phyloP scores from a whole-genome alignment of 345 rosid species.

The Dimocarpus longan region DNA sequence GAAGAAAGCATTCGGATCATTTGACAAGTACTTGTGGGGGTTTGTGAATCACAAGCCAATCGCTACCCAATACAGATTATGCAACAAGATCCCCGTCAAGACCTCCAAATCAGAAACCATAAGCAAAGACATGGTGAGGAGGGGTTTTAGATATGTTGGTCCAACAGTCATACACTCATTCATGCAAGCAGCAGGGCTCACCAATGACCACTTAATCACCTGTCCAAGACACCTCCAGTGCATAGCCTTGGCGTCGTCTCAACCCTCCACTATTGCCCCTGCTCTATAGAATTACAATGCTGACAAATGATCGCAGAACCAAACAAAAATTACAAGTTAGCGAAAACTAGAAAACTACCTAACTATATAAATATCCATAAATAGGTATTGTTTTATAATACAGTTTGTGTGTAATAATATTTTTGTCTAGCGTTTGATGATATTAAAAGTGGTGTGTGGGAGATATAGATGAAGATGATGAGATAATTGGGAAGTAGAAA shows the following conservation, averaged over 20 bases:
- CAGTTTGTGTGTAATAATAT: neutral
- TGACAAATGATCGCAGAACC: neutral
- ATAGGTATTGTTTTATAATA: no score
- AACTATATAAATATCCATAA: neutral
- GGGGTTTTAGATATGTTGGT: conserved; percentile 66
- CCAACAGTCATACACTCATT: conserved; percentile 65
- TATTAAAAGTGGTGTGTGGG: neutral
- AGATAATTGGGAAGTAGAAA: neutral
- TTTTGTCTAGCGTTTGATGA: neutral
- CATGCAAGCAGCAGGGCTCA: conserved; percentile 73
- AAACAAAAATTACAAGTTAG: neutral
- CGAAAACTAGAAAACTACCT: neutral
- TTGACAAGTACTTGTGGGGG: conserved; percentile 63
- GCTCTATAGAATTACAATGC: conserved; percentile 17
- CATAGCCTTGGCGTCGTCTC: conserved; percentile 27
- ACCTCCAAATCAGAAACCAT: conserved; percentile 66
- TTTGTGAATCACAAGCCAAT: conserved; percentile 54
- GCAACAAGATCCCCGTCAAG: conserved; percentile 65
- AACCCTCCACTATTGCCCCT: conserved; percentile 3
- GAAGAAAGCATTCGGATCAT: conserved; percentile 54
- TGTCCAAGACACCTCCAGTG: conserved; percentile 66
- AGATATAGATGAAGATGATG: neutral
- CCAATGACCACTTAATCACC: conserved; percentile 61
- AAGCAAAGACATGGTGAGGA: conserved; percentile 72
- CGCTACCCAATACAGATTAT: conserved; percentile 42